Evolutionary conservation across 495 filamentous ascomycete genomes (phyloP), one percentile per base, ranked within the genome.

Genomic region (Margaritispora aquatica): DNA sequence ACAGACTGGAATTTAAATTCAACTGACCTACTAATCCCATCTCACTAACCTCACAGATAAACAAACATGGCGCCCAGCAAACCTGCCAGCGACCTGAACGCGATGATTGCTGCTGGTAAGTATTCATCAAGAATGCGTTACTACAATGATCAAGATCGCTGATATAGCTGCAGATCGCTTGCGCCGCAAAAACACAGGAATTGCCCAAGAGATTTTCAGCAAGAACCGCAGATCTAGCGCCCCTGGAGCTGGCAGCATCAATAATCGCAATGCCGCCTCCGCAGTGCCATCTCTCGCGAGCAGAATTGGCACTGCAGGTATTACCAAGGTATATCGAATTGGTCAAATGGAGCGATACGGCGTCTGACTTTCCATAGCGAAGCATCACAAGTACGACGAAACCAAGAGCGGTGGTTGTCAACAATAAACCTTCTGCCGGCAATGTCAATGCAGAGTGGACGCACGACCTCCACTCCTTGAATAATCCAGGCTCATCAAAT

Each of bases 171-270:
- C 58, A 87, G 87, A 81, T 67, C 88, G 87, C 44, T 77, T 85
- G 62, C 84, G 85, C 68, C 84, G 84, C 69, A 82, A 85, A 67
- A 83, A 88, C 59, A 80, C 90, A 69, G 75, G 77, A 5, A 81
- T 95, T 4, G 90, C 89, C 41, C 81, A 83, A 38, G 76, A 84
- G 62, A 84, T 94, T 22, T 82, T 93, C 47, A 80, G 80, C 54
- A 85, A 79, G 64, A 80, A 82, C 55, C 79, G 88, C 59, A 78
- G 83, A 60, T 65, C 78, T 0, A 87, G 79, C 69, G 79, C 83
- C 10, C 79, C 83, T 5, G 73, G 76, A 15, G 69, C 73, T n/a
- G 77, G 71, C 24, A n/a, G n/a, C n/a, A 65, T 71, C 51, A 71
- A 57, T 13, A 49, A 68, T 38, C 71, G 75, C 61, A 82, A 79